Evolutionary conservation across 2,329 filamentous ascomycete genomes (phyloP).

Genomic region (Aspergillus brasiliensis): DNA sequence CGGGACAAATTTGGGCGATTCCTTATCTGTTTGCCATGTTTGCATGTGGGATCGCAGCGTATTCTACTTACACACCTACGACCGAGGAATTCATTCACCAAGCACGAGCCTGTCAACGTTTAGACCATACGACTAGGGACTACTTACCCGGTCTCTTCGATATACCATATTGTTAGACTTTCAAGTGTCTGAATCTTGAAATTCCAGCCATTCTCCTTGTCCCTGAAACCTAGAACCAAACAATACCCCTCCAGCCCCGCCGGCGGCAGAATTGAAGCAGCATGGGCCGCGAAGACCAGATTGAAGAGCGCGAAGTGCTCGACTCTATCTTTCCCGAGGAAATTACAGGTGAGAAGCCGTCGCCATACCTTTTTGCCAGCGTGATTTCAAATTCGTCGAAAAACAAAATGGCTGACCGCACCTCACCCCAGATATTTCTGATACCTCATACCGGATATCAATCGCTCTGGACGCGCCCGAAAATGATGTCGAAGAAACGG

Average conservation of each 20-base stretch:
- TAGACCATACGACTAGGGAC: constrained; percentile 3
- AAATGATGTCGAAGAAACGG: constrained; percentile 62
- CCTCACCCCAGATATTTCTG: constrained; percentile 71
- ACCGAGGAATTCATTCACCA: constrained; percentile 14
- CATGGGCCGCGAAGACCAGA: constrained; percentile 75
- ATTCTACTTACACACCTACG: constrained; percentile 21
- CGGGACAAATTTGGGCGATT: constrained; percentile 32
- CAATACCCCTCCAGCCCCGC: constrained; percentile 34
- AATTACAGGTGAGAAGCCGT: constrained; percentile 70
- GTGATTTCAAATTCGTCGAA: too few species aligned
- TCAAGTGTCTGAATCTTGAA: background rate
- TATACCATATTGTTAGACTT: background rate
- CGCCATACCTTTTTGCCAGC: background rate
- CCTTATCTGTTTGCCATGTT: constrained; percentile 44
- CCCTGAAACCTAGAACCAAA: background rate
- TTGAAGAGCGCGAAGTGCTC: constrained; percentile 95
- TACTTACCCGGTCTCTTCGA: background rate
- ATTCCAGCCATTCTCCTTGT: background rate
- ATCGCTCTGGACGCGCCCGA: constrained; percentile 78
- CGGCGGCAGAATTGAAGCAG: constrained; percentile 30
- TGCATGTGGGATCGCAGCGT: constrained; percentile 40
- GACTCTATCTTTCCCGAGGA: constrained; percentile 98
- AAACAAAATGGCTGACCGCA: constrained; percentile 4
- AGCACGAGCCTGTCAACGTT: background rate
- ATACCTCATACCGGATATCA: constrained; percentile 83